A percentile compares a stretch with the other conserved stretches of the same genome.
phyloP scores from a whole-genome alignment of 768 basidiomycete species.

The Podaxis sp. region DNA sequence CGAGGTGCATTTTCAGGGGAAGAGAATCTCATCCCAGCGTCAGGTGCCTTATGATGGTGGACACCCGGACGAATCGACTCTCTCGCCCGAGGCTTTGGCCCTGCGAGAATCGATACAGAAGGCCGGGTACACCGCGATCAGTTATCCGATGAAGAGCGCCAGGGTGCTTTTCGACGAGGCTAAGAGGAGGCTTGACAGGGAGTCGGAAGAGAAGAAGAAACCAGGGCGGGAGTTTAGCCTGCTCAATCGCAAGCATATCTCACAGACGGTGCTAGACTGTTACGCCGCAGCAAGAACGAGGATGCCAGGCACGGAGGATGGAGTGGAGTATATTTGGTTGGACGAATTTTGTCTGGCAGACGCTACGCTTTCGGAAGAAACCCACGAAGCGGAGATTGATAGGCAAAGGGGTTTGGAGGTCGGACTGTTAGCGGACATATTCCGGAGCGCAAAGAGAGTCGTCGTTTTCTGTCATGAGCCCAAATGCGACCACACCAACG shows the following conservation, averaged over 20 bases:
- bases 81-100: neutral
- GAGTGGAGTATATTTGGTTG: constrained; percentile 10
- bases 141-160: constrained; percentile 11
- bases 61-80: neutral
- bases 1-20: constrained; percentile 1
- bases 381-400: neutral
- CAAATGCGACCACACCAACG: constrained; percentile 1
- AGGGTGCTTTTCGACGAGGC: neutral
- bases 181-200: neutral
- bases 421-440: constrained; percentile 10
- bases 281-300: neutral
- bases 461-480: constrained; percentile 9
- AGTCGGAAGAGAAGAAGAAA: neutral
- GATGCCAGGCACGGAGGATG: neutral
- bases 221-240: constrained; percentile 1
- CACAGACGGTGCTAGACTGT: neutral
- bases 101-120: neutral
- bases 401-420: neutral
- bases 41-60: constrained; percentile 6
- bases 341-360: constrained; percentile 14
- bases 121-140: constrained; percentile 4
- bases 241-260: neutral
- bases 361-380: neutral
- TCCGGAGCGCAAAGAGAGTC: constrained; percentile 4
- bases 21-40: neutral